Percentiles rank a stretch among this genome's conserved stretches.
These are phyloP conservation scores for Thraustotheca clavata DNA, from an alignment of 352 stramenopile species.

Conservation along the genomic window DNA sequence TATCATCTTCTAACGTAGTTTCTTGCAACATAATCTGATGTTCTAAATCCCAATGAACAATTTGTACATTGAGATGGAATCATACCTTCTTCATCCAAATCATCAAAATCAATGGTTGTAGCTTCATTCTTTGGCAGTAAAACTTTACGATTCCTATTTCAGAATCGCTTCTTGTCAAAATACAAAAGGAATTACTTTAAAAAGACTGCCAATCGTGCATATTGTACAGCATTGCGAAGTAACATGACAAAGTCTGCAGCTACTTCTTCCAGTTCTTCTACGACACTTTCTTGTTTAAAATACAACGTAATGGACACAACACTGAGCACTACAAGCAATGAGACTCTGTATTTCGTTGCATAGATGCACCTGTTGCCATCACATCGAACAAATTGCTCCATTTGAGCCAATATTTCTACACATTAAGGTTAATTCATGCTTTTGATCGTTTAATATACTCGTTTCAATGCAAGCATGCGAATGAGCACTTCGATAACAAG, in stretches of 20 bases:
- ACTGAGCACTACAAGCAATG: conserved; percentile 47
- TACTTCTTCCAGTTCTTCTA: conserved; percentile 78
- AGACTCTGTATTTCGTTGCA: not conserved
- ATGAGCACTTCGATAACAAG: conserved; percentile 74
- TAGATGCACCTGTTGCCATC: conserved; percentile 41
- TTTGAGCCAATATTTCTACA: conserved; percentile 69
- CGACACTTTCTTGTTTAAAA: conserved; percentile 73
- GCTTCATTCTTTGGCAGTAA: conserved; percentile 31
- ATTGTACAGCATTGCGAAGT: conserved; percentile 71
- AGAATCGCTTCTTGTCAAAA: not conserved
- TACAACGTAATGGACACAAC: conserved; percentile 71
- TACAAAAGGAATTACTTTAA: conserved; percentile 45
- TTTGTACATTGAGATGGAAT: conserved; percentile 33
- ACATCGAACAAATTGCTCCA: conserved; percentile 84
- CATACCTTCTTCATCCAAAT: conserved; percentile 24
- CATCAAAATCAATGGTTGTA: conserved; percentile 57
- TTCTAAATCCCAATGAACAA: conserved; percentile 35
- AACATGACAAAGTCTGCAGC: conserved; percentile 62
- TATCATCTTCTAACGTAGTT: conserved; percentile 1
- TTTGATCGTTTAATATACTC: conserved; percentile 26
- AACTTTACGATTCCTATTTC: conserved; percentile 45
- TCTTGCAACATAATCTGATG: conserved; percentile 23
- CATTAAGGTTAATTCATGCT: not conserved
- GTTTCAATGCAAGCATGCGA: conserved; percentile 71
- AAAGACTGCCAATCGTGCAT: conserved; percentile 72